Evolutionary conservation across 345 rosid species (phyloP).

Genomic region (Eutrema japonicum): DNA sequence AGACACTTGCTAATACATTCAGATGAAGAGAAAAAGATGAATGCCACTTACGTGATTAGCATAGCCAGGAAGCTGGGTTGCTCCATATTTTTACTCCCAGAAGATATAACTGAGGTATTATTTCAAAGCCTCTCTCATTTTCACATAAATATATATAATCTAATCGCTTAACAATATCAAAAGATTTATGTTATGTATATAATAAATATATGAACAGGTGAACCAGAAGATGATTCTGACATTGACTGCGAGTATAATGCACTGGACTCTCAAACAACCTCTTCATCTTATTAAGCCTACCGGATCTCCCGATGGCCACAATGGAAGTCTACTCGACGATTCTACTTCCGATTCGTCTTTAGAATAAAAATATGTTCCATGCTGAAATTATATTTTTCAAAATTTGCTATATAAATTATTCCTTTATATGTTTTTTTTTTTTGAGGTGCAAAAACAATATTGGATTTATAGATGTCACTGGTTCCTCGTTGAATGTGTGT

Average conservation of each 20-base stretch:
- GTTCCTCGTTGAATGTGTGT: background rate
- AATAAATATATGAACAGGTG: slow-evolving; percentile 54
- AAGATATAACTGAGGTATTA: slow-evolving; percentile 95
- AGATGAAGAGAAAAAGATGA: slow-evolving; percentile 98
- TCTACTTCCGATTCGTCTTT: slow-evolving; percentile 84
- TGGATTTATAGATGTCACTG: background rate
- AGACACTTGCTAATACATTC: slow-evolving; percentile 12
- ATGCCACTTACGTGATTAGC: slow-evolving; percentile 92
- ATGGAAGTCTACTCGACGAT: slow-evolving; percentile 61
- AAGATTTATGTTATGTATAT: background rate
- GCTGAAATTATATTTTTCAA: slow-evolving; percentile 9
- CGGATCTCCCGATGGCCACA: slow-evolving; percentile 71
- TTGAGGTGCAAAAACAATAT: slow-evolving; percentile 33
- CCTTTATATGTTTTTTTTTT: slow-evolving; percentile 2
- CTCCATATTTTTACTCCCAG: slow-evolving; percentile 94
- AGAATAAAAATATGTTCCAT: slow-evolving; percentile 49
- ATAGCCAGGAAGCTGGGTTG: slow-evolving; percentile 95
- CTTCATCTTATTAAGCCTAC: slow-evolving; percentile 57
- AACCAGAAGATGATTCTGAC: slow-evolving; percentile 98
- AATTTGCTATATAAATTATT: background rate
- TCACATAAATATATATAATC: background rate
- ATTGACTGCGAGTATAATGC: slow-evolving; percentile 89
- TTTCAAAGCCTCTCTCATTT: background rate
- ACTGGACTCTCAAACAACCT: slow-evolving; percentile 89
- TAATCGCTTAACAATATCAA: background rate